These are phyloP conservation scores for Gossypium gossypioides DNA, from an alignment of 441 rosid genomes.

Conservation along the genomic window DNA sequence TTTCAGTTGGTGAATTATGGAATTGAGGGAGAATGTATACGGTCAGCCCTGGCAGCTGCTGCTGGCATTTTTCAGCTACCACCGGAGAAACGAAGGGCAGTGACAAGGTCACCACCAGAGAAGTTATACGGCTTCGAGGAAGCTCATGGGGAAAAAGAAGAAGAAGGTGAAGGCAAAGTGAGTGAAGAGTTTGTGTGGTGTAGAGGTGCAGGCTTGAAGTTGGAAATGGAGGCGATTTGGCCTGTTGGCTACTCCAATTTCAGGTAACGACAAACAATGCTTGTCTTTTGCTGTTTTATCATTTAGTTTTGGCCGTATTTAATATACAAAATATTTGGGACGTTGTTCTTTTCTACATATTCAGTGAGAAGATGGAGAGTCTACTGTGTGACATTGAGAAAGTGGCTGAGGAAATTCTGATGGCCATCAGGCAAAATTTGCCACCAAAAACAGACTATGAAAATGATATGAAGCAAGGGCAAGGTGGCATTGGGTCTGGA, in stretches of 20 bases:
- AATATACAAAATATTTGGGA: too few species aligned
- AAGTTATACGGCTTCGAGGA: conserved; percentile 47
- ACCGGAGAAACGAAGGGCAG: conserved; percentile 28
- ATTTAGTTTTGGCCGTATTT: neutral
- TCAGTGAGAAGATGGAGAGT: conserved; percentile 53
- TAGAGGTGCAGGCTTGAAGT: conserved; percentile 29
- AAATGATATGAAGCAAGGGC: conserved; percentile 17
- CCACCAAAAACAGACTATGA: neutral
- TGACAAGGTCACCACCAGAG: conserved; percentile 37
- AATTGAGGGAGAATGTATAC: conserved; percentile 29
- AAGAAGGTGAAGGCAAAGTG: conserved; percentile 18
- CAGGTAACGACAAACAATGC: conserved; percentile 32
- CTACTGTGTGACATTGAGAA: conserved; percentile 37
- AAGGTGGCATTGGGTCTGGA: conserved; percentile 20
- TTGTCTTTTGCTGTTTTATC: neutral
- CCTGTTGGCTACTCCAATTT: conserved; percentile 44
- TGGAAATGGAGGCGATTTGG: conserved; percentile 47
- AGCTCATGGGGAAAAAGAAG: conserved; percentile 37
- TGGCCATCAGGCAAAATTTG: conserved; percentile 17
- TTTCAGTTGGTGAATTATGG: conserved; percentile 67
- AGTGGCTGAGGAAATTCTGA: conserved; percentile 37
- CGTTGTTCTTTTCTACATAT: neutral
- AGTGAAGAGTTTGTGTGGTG: conserved; percentile 57
- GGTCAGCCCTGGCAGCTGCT: conserved; percentile 28
- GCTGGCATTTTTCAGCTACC: conserved; percentile 34